These are phyloP conservation scores for Penicillium capsulatum DNA, from an alignment of 2,329 filamentous ascomycete species.

Conservation along the genomic window DNA sequence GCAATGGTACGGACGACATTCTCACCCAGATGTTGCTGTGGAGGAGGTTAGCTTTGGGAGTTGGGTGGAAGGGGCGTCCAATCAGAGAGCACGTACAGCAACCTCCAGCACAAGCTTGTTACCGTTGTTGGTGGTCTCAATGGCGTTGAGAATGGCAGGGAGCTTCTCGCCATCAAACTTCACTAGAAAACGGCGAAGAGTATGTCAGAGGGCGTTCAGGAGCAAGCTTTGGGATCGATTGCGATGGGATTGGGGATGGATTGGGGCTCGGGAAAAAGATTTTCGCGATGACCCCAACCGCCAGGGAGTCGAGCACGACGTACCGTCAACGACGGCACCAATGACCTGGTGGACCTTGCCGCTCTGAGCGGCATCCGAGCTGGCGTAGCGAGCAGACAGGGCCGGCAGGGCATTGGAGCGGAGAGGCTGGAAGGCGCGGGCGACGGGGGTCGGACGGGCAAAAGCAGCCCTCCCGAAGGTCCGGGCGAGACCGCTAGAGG, in stretches of 20 bases:
- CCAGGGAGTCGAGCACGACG: slow-evolving; percentile 40
- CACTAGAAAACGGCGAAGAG: slow-evolving; percentile 54
- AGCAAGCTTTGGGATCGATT: slow-evolving; percentile 25
- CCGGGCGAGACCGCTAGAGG: slow-evolving; percentile 60
- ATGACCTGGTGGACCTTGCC: slow-evolving; percentile 79
- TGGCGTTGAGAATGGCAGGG: slow-evolving; percentile 94
- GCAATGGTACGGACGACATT: slow-evolving; percentile 99
- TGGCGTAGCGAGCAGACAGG: slow-evolving; percentile 59
- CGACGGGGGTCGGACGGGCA: slow-evolving; percentile 52
- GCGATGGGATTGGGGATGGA: slow-evolving; percentile 34
- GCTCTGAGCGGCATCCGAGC: slow-evolving; percentile 52
- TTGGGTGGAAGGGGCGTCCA: slow-evolving; percentile 17
- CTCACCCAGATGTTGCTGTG: slow-evolving; percentile 97
- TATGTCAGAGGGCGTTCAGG: slow-evolving; percentile 29
- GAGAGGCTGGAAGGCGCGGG: slow-evolving; percentile 55
- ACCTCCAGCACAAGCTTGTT: slow-evolving; percentile 96
- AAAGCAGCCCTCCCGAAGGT: slow-evolving; percentile 59
- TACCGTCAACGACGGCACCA: slow-evolving; percentile 98
- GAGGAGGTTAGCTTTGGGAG: slow-evolving; percentile 20
- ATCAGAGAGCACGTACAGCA: slow-evolving; percentile 61
- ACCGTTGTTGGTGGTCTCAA: slow-evolving; percentile 85
- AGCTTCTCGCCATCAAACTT: slow-evolving; percentile 96
- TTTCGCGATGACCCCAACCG: slow-evolving; percentile 34
- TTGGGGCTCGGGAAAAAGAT: slow-evolving; percentile 41
- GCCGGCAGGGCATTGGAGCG: slow-evolving; percentile 56